Evolutionary conservation across 257 asterid genomes (phyloP).

Genomic region (Datura wrightii): DNA sequence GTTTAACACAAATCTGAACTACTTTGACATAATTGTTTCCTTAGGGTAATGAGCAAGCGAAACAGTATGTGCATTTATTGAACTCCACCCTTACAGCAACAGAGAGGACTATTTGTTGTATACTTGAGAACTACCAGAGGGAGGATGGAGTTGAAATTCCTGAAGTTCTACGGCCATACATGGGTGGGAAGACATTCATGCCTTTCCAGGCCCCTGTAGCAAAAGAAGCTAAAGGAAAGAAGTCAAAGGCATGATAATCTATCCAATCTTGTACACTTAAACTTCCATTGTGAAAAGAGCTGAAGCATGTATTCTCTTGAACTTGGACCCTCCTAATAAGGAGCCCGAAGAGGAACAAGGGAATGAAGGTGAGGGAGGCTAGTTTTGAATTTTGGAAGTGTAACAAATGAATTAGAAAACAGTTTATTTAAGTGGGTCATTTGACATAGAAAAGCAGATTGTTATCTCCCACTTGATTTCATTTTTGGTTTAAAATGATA

Average conservation of each 20-base stretch:
- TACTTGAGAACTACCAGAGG: slow-evolving; percentile 86
- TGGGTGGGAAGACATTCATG: slow-evolving; percentile 76
- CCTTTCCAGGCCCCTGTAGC: slow-evolving; percentile 60
- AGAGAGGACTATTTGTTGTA: slow-evolving; percentile 90
- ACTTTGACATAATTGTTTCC: slow-evolving; percentile 28
- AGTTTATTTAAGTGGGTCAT: neutral
- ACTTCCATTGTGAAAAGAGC: neutral
- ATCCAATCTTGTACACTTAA: neutral
- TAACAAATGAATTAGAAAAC: slow-evolving; percentile 13
- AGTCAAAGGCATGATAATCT: slow-evolving; percentile 42
- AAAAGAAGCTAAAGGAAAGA: slow-evolving; percentile 73
- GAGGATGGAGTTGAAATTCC: slow-evolving; percentile 94
- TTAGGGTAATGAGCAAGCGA: slow-evolving; percentile 78
- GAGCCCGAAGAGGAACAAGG: neutral
- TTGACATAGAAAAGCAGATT: slow-evolving; percentile 18
- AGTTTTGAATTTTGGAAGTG: neutral
- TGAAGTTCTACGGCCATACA: slow-evolving; percentile 63
- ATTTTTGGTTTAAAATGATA: neutral
- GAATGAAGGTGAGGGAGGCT: neutral
- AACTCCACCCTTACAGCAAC: slow-evolving; percentile 96
- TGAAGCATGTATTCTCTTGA: slow-evolving; percentile 15
- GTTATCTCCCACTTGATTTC: neutral
- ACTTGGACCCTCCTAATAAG: neutral
- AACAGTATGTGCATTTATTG: slow-evolving; percentile 87
- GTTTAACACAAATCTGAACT: neutral